A percentile compares a stretch with the other conserved stretches of the same genome.
phyloP scores from a whole-genome alignment of 805 yeast species.

The Metschnikowia kofuensis region DNA sequence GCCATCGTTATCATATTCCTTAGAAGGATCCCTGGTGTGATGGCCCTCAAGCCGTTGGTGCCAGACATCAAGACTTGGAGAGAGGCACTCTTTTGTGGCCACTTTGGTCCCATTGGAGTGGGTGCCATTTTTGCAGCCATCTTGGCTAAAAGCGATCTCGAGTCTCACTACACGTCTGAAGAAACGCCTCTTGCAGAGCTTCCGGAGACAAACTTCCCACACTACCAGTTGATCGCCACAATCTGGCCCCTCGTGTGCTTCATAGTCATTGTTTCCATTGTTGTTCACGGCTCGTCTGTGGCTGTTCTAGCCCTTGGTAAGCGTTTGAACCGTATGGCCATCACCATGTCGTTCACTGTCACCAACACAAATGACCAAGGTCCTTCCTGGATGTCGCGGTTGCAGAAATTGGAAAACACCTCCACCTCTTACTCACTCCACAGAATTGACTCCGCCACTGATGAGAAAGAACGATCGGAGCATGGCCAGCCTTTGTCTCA shows the following conservation, averaged over 20 bases:
- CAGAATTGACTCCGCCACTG: conserved; percentile 62
- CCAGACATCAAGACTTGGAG: conserved; percentile 92
- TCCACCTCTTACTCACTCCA: conserved; percentile 80
- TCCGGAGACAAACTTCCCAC: conserved; percentile 46
- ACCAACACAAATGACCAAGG: conserved; percentile 52
- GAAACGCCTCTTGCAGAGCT: conserved; percentile 55
- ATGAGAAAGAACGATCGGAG: conserved; percentile 9
- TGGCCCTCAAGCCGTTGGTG: conserved; percentile 69
- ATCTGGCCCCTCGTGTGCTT: conserved; percentile 69
- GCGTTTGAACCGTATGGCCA: conserved; percentile 85
- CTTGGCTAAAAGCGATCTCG: conserved; percentile 70
- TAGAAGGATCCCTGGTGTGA: conserved; percentile 79
- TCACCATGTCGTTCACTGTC: conserved; percentile 82
- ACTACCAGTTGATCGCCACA: conserved; percentile 56
- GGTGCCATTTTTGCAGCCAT: conserved; percentile 88
- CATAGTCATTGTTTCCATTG: conserved; percentile 73
- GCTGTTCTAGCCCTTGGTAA: conserved; percentile 50
- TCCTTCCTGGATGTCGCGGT: conserved; percentile 77
- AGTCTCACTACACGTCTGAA: conserved; percentile 46
- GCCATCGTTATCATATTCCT: conserved; percentile 72
- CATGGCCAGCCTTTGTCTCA: conserved; percentile 24
- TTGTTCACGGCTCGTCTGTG: conserved; percentile 83
- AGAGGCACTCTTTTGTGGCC: conserved; percentile 92
- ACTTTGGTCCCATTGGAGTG: conserved; percentile 95
- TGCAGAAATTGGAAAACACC: conserved; percentile 71